Percentiles rank a stretch among this genome's conserved stretches.
These are phyloP conservation scores for Oryza meyeriana DNA, from an alignment of 176 grass and related monocot genomes.

Conservation along the genomic window DNA sequence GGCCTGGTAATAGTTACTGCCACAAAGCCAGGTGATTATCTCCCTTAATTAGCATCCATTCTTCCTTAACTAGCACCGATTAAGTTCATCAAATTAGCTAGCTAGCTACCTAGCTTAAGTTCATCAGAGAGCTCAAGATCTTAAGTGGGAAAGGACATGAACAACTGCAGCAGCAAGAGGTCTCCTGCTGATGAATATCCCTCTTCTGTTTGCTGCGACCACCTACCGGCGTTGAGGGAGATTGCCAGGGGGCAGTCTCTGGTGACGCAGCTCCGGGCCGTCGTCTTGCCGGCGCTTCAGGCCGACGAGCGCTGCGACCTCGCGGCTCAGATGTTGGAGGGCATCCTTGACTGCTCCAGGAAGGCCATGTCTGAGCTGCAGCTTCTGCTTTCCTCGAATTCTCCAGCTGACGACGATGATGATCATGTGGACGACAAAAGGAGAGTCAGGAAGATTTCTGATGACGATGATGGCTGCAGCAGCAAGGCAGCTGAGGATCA, in stretches of 20 bases:
- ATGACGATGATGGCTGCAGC: background rate
- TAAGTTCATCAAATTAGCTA: too few species aligned
- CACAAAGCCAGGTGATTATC: background rate
- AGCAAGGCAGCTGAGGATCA: background rate
- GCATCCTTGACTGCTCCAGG: conserved; percentile 37
- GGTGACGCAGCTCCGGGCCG: conserved; percentile 39
- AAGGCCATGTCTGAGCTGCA: conserved; percentile 33
- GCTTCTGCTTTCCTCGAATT: background rate
- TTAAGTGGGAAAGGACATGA: background rate
- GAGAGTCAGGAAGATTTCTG: conserved; percentile 11
- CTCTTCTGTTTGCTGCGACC: background rate
- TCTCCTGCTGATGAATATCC: background rate
- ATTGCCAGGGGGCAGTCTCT: conserved; percentile 35
- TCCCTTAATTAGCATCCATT: background rate
- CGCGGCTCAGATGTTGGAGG: conserved; percentile 29
- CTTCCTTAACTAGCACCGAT: background rate
- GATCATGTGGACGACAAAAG: conserved; percentile 16
- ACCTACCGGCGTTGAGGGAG: conserved; percentile 33
- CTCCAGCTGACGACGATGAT: too few species aligned
- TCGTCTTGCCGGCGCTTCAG: conserved; percentile 41
- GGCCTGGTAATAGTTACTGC: too few species aligned
- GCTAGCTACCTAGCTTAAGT: too few species aligned
- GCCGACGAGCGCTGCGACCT: background rate
- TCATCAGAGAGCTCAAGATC: background rate
- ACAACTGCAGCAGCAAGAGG: background rate